Conservation (phyloP, 768 basidiomycete species). For the Sporobolomyces pararoseus region DNA sequence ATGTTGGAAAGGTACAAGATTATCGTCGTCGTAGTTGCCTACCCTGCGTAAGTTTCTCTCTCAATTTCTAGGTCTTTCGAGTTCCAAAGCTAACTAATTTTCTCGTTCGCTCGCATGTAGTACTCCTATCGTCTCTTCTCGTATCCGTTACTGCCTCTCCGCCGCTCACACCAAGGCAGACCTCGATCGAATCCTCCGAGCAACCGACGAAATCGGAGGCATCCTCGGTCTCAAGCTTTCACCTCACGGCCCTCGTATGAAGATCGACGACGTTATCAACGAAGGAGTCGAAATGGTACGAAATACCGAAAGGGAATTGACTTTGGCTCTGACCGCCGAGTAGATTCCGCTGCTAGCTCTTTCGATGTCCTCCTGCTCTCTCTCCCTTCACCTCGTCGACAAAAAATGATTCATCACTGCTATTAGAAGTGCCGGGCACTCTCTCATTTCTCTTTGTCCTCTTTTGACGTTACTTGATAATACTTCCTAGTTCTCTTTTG, state of each 20-base stretch:
- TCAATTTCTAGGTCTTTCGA: not conserved
- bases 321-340: slow-evolving; percentile 11
- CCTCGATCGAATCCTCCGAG: slow-evolving; percentile 75
- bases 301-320: slow-evolving; percentile 10
- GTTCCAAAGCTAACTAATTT: not conserved
- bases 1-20: slow-evolving; percentile 61
- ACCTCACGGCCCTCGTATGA: slow-evolving; percentile 52
- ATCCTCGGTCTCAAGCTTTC: slow-evolving; percentile 85
- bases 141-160: slow-evolving; percentile 90
- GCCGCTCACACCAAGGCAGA: slow-evolving; percentile 97
- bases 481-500: no score
- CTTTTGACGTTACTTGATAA: not conserved
- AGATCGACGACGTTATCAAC: slow-evolving; percentile 37
- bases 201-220: slow-evolving; percentile 88
- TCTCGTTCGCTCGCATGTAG: slow-evolving; percentile 45
- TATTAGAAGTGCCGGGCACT: slow-evolving; percentile 3
- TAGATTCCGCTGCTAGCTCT: not conserved
- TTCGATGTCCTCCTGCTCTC: no score
- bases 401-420: no score
- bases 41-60: slow-evolving; percentile 38
- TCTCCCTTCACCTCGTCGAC: no score
- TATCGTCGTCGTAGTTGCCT: slow-evolving; percentile 44
- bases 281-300: slow-evolving; percentile 34
- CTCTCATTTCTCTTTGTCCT: not conserved
- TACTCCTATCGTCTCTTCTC: slow-evolving; percentile 77